These are phyloP conservation scores for Sistotremastrum suecicum DNA, from an alignment of 768 basidiomycete genomes.

Conservation along the genomic window DNA sequence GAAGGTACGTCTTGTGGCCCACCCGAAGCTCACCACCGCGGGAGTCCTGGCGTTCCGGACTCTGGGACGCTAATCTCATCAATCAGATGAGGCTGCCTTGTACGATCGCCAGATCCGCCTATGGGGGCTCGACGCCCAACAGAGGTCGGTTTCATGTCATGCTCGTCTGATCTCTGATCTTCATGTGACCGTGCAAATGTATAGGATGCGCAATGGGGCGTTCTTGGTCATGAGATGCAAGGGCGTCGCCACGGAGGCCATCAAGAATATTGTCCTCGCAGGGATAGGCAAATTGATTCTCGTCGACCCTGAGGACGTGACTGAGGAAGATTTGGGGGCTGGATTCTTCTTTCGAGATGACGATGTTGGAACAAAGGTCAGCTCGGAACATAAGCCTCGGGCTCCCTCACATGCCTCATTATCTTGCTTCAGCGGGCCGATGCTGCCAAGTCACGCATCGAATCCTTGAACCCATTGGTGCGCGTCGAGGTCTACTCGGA, in stretches of 20 bases:
- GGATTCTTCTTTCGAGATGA: slow-evolving; percentile 92
- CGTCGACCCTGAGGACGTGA: slow-evolving; percentile 62
- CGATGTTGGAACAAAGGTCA: slow-evolving; percentile 81
- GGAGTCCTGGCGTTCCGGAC: neutral
- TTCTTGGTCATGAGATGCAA: slow-evolving; percentile 69
- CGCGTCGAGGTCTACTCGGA: slow-evolving; percentile 54
- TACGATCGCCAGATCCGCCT: slow-evolving; percentile 96
- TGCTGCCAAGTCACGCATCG: slow-evolving; percentile 72
- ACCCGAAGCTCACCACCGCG: neutral
- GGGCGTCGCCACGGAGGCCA: slow-evolving; percentile 81
- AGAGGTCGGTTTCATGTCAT: slow-evolving; percentile 41
- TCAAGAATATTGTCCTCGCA: slow-evolving; percentile 96
- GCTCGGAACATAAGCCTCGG: slow-evolving; percentile 3
- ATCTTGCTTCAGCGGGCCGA: slow-evolving; percentile 53
- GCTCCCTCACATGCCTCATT: slow-evolving; percentile 4
- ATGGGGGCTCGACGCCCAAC: slow-evolving; percentile 98
- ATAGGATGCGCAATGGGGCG: slow-evolving; percentile 87
- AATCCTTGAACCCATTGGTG: slow-evolving; percentile 88
- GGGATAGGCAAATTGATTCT: slow-evolving; percentile 87
- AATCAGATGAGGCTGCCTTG: slow-evolving; percentile 55
- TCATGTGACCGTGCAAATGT: slow-evolving; percentile 9
- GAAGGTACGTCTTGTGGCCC: slow-evolving; percentile 10
- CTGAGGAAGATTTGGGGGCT: slow-evolving; percentile 76
- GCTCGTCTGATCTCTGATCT: neutral
- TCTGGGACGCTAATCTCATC: slow-evolving; percentile 11